Conservation (phyloP, 192 early-diverging fungal species). For the Funneliformis geosporum region DNA sequence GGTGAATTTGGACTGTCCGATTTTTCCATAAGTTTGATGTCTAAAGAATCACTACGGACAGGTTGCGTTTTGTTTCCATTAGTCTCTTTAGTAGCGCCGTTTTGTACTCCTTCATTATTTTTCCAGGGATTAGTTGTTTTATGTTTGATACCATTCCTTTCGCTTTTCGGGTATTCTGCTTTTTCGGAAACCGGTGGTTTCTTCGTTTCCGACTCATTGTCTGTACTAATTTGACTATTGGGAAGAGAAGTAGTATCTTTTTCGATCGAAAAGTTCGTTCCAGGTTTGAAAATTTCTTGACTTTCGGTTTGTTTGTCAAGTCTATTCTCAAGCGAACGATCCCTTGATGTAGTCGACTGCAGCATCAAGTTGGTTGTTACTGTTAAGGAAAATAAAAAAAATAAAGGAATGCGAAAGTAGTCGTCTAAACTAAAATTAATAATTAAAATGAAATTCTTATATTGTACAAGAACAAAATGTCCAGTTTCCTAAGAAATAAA, state of each 20-base stretch:
- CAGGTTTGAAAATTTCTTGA: not conserved
- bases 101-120: not conserved
- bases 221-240: conserved; percentile 6
- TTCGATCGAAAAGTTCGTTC: not conserved
- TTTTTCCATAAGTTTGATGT: not conserved
- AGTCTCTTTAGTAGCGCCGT: conserved; percentile 3
- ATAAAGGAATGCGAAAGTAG: not conserved
- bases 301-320: not conserved
- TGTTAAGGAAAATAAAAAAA: not conserved
- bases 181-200: conserved; percentile 9
- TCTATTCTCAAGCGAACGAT: conserved; percentile 10
- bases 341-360: not conserved
- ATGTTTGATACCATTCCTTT: not conserved
- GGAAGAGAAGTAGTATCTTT: no score
- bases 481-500: not conserved
- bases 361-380: not conserved
- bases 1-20: not conserved
- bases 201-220: not conserved
- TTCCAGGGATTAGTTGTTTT: not conserved
- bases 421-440: not conserved
- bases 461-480: not conserved
- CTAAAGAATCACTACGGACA: not conserved
- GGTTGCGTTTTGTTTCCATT: conserved; percentile 1
- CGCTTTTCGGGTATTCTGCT: not conserved
- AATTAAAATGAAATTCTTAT: not conserved